Evolutionary conservation across 2,329 filamentous ascomycete genomes (phyloP).

Genomic region (Paracoccidioides brasiliensis): DNA sequence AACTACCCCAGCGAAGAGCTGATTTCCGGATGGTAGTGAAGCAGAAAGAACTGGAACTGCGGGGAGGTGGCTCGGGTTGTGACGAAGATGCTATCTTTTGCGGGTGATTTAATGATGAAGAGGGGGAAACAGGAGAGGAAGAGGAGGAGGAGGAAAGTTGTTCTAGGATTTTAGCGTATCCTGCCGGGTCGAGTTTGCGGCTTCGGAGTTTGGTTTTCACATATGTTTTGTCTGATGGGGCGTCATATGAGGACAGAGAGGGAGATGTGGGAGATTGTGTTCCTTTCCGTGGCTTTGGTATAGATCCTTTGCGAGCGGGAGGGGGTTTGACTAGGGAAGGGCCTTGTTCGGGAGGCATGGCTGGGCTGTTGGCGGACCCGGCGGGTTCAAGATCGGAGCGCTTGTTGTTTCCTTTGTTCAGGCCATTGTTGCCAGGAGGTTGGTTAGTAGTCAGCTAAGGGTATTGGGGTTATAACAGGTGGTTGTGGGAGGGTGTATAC

Average conservation of each 20-base stretch:
- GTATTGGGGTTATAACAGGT: neutral
- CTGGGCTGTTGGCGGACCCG: too few relatives aligned
- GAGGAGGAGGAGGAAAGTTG: neutral
- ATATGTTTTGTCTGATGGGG: neutral
- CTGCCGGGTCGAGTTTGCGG: neutral
- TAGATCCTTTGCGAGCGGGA: neutral
- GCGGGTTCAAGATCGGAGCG: neutral
- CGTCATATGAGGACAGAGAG: neutral
- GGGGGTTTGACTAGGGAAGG: neutral
- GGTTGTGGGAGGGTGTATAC: neutral
- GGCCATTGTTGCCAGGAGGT: neutral
- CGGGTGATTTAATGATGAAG: neutral
- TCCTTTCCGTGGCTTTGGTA: neutral
- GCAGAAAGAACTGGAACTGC: constrained; percentile 16
- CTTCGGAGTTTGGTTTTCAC: neutral
- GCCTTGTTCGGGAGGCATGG: neutral
- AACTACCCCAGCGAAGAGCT: neutral
- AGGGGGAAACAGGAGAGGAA: neutral
- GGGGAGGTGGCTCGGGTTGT: constrained; percentile 18
- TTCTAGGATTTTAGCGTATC: neutral
- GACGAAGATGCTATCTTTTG: neutral
- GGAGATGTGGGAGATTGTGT: neutral
- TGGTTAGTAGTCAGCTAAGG: neutral
- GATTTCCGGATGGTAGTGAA: constrained; percentile 24
- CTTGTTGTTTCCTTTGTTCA: neutral